phyloP scores from a whole-genome alignment of 768 basidiomycete species.

The Naganishia onofrii region DNA sequence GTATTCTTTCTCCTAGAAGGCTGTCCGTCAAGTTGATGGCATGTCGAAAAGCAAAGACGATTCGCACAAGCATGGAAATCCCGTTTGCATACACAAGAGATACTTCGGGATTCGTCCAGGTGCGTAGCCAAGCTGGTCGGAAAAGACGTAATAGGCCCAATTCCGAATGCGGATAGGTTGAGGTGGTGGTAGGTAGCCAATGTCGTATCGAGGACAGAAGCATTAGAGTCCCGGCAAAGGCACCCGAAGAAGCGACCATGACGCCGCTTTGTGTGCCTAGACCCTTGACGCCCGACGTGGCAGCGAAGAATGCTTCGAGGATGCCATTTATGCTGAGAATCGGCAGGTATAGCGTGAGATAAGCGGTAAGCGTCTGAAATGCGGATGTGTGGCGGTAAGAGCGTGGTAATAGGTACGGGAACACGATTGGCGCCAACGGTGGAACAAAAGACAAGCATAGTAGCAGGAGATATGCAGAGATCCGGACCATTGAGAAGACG shows the following conservation, averaged over 20 bases:
- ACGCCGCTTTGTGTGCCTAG: constrained; percentile 67
- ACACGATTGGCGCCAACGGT: constrained; percentile 67
- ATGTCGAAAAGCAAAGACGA: constrained; percentile 41
- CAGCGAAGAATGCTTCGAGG: constrained; percentile 83
- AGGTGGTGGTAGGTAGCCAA: neutral
- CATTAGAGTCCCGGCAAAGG: constrained; percentile 63
- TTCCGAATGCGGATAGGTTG: constrained; percentile 41
- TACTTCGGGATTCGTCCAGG: constrained; percentile 34
- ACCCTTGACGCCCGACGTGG: constrained; percentile 67
- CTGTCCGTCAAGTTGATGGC: constrained; percentile 17
- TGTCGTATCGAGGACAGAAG: constrained; percentile 55
- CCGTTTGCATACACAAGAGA: constrained; percentile 41
- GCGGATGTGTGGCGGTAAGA: constrained; percentile 69
- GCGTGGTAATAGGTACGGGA: constrained; percentile 66
- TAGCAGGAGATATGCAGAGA: constrained; percentile 66
- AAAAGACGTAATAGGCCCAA: neutral
- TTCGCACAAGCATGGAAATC: constrained; percentile 42
- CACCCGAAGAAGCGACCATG: constrained; percentile 73
- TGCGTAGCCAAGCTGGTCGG: constrained; percentile 10
- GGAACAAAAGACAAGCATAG: constrained; percentile 73
- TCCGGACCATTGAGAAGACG: constrained; percentile 60
- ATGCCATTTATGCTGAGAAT: constrained; percentile 85
- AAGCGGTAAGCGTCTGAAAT: constrained; percentile 69
- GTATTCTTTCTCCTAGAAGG: neutral
- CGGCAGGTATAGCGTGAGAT: constrained; percentile 79